These are phyloP conservation scores for Cladosporium colombiae DNA, from an alignment of 2,329 filamentous ascomycete genomes.

Conservation along the genomic window DNA sequence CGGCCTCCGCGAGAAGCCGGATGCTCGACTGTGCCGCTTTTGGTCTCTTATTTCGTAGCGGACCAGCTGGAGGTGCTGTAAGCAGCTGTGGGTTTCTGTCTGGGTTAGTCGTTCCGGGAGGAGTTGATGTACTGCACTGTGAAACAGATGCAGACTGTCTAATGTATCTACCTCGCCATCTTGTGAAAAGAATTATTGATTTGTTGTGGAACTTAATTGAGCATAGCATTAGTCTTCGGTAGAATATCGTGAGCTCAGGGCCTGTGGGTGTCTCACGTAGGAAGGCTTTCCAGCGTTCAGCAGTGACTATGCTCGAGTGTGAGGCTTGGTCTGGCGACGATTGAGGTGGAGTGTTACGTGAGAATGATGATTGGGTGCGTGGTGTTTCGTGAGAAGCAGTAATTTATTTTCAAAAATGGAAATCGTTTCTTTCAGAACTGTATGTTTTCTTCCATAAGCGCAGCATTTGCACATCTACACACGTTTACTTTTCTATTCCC, in stretches of 20 bases:
- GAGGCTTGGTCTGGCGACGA: not conserved
- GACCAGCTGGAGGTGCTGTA: not conserved
- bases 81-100: not conserved
- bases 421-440: conserved; percentile 4
- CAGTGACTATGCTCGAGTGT: not conserved
- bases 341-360: not conserved
- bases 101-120: not conserved
- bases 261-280: not conserved
- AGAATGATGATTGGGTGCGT: not conserved
- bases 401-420: not conserved
- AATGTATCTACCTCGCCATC: not conserved
- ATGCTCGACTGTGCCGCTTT: too few species aligned
- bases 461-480: not conserved
- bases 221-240: not conserved
- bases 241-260: not conserved
- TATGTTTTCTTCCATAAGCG: not conserved
- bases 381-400: not conserved
- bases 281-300: not conserved
- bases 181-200: not conserved
- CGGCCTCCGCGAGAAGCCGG: not conserved
- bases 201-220: not conserved
- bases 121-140: not conserved
- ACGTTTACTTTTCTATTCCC: not conserved
- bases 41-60: not conserved
- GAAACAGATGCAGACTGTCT: not conserved